These are phyloP conservation scores for Orbilia brochopaga DNA, from an alignment of 2,329 filamentous ascomycete species.

Conservation along the genomic window DNA sequence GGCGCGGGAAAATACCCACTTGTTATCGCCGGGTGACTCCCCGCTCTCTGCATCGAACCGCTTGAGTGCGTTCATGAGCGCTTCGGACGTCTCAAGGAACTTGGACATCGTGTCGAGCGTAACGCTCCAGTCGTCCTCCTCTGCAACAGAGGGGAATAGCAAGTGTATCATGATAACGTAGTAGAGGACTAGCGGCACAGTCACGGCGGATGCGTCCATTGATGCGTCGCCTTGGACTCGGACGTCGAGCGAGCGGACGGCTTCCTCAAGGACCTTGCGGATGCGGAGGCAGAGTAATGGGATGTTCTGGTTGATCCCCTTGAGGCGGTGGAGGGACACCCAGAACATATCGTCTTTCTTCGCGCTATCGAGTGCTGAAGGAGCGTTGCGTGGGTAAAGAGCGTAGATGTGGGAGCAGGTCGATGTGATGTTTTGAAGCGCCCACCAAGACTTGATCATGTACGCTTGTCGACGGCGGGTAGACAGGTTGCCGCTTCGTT, in stretches of 20 bases:
- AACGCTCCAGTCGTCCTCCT: slow-evolving; percentile 36
- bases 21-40: slow-evolving; percentile 21
- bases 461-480: slow-evolving; percentile 36
- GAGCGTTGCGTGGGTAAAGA: slow-evolving; percentile 38
- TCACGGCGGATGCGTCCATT: slow-evolving; percentile 9
- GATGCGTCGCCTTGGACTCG: slow-evolving; percentile 15
- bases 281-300: slow-evolving; percentile 41
- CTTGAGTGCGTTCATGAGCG: slow-evolving; percentile 18
- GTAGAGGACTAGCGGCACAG: slow-evolving; percentile 41
- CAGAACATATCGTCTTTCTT: slow-evolving; percentile 45
- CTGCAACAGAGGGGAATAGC: slow-evolving; percentile 44
- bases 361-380: slow-evolving; percentile 21
- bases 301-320: slow-evolving; percentile 48
- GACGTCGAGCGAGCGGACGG: slow-evolving; percentile 35
- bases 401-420: slow-evolving; percentile 51
- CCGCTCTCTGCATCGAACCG: slow-evolving; percentile 32
- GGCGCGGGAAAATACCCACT: slow-evolving; percentile 42
- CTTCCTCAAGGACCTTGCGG: slow-evolving; percentile 45
- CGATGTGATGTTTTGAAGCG: slow-evolving; percentile 43
- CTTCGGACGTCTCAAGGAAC: slow-evolving; percentile 35
- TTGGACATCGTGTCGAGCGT: slow-evolving; percentile 47
- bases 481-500: slow-evolving; percentile 42
- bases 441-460: slow-evolving; percentile 50
- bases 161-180: slow-evolving; percentile 50
- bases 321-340: slow-evolving; percentile 43